Evolutionary conservation across 179 eudicot species (phyloP).

Genomic region (Beta corolliflora): DNA sequence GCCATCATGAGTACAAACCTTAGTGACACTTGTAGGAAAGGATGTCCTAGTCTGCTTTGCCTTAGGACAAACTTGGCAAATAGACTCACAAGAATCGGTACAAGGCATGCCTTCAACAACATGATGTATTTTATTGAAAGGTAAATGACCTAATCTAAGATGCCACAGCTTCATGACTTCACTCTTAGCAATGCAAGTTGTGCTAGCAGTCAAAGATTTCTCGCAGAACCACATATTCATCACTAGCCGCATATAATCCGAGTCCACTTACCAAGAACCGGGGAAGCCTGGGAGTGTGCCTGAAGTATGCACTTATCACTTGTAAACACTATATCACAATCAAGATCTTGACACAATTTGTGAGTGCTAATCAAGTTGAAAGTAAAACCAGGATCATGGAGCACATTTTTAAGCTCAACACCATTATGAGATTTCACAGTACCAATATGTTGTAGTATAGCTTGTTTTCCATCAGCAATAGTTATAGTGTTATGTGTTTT

Average conservation of each 20-base stretch:
- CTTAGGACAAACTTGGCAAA: neutral
- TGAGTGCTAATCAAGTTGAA: neutral
- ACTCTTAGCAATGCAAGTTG: rapidly evolving
- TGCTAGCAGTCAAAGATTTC: no score
- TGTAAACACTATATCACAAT: neutral
- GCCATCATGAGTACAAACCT: neutral
- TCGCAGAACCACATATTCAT: no score
- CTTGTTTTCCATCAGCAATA: neutral
- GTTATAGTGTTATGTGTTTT: neutral
- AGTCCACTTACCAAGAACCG: neutral
- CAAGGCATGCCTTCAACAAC: neutral
- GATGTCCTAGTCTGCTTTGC: neutral
- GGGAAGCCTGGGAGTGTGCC: neutral
- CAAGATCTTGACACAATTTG: neutral
- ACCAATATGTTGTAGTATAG: neutral
- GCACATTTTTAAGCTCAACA: neutral
- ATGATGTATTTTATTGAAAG: neutral
- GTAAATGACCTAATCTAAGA: neutral
- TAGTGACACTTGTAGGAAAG: neutral
- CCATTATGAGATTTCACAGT: neutral
- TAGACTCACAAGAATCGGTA: rapidly evolving
- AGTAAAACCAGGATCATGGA: neutral
- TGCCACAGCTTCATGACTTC: neutral
- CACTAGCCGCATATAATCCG: neutral
- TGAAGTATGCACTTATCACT: neutral